A percentile compares a stretch with the other conserved stretches of the same genome.
phyloP scores from a whole-genome alignment of 2,329 filamentous ascomycete genomes.

The Beauveria medogensis region DNA sequence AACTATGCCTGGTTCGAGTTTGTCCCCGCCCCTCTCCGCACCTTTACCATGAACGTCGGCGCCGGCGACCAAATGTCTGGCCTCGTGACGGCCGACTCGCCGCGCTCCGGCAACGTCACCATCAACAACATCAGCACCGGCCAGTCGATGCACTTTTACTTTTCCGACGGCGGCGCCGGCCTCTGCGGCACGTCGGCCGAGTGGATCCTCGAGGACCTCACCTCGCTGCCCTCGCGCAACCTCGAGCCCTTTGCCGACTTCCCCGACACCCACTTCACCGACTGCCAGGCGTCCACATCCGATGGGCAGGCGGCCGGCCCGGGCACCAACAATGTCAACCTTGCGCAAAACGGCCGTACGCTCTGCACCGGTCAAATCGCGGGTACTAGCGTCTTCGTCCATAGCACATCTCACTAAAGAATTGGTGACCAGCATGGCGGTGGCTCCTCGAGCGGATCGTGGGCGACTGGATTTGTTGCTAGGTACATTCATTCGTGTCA shows the following conservation, averaged over 20 bases:
- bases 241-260: conserved; percentile 3
- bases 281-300: neutral
- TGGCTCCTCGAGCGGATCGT: too few species aligned
- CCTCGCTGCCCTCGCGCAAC: neutral
- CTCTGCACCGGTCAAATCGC: neutral
- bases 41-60: neutral
- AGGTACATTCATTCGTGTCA: neutral
- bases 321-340: neutral
- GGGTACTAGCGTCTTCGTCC: neutral
- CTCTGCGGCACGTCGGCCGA: conserved; percentile 7
- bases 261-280: neutral
- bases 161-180: neutral
- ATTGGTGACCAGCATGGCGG: neutral
- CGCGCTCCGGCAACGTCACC: conserved; percentile 4
- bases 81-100: neutral
- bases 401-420: neutral
- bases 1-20: neutral
- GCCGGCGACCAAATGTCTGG: conserved; percentile 1
- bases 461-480: too few species aligned
- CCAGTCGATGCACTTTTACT: neutral
- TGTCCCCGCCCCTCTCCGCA: neutral
- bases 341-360: neutral
- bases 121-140: conserved; percentile 3
- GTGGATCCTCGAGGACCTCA: conserved; percentile 7
- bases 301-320: neutral